phyloP scores from a whole-genome alignment of 78 protist species.

The Acrasis kona region DNA sequence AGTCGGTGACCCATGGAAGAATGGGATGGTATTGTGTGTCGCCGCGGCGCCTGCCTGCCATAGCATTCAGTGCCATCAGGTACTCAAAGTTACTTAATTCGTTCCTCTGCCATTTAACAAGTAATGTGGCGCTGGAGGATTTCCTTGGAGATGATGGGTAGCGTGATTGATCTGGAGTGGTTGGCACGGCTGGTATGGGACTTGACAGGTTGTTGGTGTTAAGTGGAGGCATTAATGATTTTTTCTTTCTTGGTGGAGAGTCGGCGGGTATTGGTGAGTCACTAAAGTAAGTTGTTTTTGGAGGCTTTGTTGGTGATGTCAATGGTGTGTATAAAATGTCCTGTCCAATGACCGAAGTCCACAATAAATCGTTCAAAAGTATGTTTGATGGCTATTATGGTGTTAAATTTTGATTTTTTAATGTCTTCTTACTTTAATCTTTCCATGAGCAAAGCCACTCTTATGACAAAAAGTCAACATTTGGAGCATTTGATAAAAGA shows the following conservation, averaged over 20 bases:
- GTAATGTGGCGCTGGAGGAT: too few species aligned
- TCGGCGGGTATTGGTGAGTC: neutral
- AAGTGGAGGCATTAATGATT: neutral
- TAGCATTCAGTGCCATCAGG: conserved; percentile 61
- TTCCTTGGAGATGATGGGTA: neutral
- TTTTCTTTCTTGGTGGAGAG: neutral
- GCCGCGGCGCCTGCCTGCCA: conserved; percentile 55
- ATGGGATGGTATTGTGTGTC: conserved; percentile 62
- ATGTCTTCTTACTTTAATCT: neutral
- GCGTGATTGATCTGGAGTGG: neutral
- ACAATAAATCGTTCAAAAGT: neutral
- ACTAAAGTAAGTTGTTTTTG: neutral
- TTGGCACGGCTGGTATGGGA: neutral
- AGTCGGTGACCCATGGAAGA: conserved; percentile 55
- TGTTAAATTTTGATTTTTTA: neutral
- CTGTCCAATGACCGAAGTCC: too few species aligned
- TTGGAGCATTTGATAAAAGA: neutral
- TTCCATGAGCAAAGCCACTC: too few species aligned
- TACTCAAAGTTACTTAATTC: conserved; percentile 59
- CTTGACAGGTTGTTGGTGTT: neutral
- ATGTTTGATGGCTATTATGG: neutral
- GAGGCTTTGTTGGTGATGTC: neutral
- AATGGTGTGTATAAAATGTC: neutral
- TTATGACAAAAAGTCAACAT: too few species aligned
- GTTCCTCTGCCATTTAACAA: neutral